Evolutionary conservation across 2,329 filamentous ascomycete genomes (phyloP), one percentile per base, ranked within the genome.

Genomic region (Arthroderma uncinatum): DNA sequence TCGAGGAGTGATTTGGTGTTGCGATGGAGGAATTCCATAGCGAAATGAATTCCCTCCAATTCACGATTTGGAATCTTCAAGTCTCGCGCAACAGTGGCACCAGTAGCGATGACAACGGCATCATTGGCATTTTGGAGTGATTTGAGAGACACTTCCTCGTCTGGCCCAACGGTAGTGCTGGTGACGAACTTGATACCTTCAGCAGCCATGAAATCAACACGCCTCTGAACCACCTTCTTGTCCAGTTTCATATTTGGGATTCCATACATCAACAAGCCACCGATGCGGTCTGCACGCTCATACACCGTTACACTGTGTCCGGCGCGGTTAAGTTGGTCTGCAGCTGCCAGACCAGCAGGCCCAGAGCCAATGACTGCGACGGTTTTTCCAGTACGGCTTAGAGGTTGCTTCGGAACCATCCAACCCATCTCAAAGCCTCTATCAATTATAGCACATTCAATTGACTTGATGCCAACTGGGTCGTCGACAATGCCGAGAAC

Each of bases 181-280:
- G 87, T 87, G 73, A 88, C 83, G 76, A 95, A 95, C 54, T 80
- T 79, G 68, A 96, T 76, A 53, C 92, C 92, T 74, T 96, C 92
- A 2, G 84, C 82, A 56, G 87, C 88, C 88, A 96, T 92, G 74
- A 97, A 90, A 73, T 96, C 89, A 53, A 93, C 90, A 71, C 92
- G 87, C 55, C 92, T 87, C 79, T 96, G 92, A 60, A 97, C 92
- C 62, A 96, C 85, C 69, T 89, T 89, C 81, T 97, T 97, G 78
- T 97, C 92, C 42, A 97, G 86, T 79, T 97, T 97, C 92, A 97
- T 97, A 79, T 97, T 97, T 64, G 92, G 92, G 64, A 97, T 97
- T 64, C 92, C 92, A 70, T 97, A 96, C 92, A 96, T 96, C 67
- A 97, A 82, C 57, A 97, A 79, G 72, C 92, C 92, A 74, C 92